Base-by-base conservation (phyloP, 345 rosid species). In the Eucalyptus regnans region DNA sequence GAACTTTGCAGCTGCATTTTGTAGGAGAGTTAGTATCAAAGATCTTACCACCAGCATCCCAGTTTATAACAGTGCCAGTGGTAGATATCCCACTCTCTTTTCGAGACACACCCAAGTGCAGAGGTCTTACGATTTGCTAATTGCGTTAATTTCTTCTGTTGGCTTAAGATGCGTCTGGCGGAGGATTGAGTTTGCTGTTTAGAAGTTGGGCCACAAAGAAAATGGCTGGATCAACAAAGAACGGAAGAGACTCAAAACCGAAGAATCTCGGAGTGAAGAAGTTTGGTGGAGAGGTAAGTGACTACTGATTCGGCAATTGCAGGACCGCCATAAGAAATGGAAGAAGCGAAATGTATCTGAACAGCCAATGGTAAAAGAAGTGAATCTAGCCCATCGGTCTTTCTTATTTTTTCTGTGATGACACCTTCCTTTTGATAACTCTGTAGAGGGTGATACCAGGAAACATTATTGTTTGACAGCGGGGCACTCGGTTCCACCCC, bases 221-320 rank as follows among this genome's bases (percentile, higher is more conserved):
- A 90, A 89, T 94, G 0, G 98, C 97, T 68, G 99, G 99, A 56
- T 97, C 98, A 52, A 95, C 99, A 3, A 97, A 95, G 95, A 98
- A 98, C 41, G 98, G 95, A 64, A 93, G 99, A 41, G 98, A 95
- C 92, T 96, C 98, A 3, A 93, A 94, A 79, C 98, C 99, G 41
- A 96, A 96, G 95, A 91, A 94, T 88, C 98, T 98, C n/a, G 99
- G 97, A 16, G 98, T 96, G 51, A 97, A 97, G 96, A 96, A 97
- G 80, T 98, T 94, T n/a, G 98, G 99, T 58, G 99, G 96, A 29
- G 99, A 96, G 97, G 98, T 95, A 18, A 49, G 84, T 20, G 48
- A 37, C 84, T 20, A 41, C 48, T 41, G 48, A 76, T 76, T 76
- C 84, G 23, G 84, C 48, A 20, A 41, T 76, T 76, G 16, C 84